Evolutionary conservation across 768 basidiomycete genomes (phyloP), one percentile per base, ranked within the genome.

Genomic region (Saitozyma podzolica): DNA sequence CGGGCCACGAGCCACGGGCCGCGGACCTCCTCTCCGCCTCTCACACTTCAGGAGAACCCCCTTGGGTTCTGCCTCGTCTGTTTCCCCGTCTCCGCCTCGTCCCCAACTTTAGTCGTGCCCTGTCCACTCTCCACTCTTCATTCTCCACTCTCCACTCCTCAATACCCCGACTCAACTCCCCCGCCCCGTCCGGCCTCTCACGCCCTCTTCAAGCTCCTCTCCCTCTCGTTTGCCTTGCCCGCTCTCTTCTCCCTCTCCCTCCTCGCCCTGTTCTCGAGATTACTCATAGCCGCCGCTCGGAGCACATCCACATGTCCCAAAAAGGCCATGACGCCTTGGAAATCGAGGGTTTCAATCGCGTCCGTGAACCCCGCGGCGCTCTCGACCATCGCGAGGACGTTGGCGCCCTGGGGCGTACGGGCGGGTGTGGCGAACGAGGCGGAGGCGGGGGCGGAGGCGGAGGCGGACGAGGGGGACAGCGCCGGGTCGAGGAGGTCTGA

Each of bases 311-410:
- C 41, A 56, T 69, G 61, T 37, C 52, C 58, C 63, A 75, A 48
- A 9, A 75, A 39, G 6, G 42, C 42, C 60, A 63, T 61, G 0
- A 72, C 61, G 39, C 68, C 70, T 4, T 70, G 58, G 49, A 68
- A 67, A 56, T 75, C 69, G 40, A 75, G 40, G 47, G 57, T 62
- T 14, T 70, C 71, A 56, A 75, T 62, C 4, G 61, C 62, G n/a
- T 55, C 47, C 40, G 51, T 68, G 3, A 63, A 58, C 29, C 53
- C 50, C 1, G 61, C 63, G 7, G 74, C 74, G 41, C 72, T 62
- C 29, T 72, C 70, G 10, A 75, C 29, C 59, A 75, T 68, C 8
- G 40, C 17, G 40, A 75, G 42, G 9, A 75, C 47, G 20, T 67
- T 47, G 9, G 40, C 58, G 40, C 72, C 71, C 53, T 74, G 62